phyloP scores from a whole-genome alignment of 345 rosid species.

The Arabis alpina region DNA sequence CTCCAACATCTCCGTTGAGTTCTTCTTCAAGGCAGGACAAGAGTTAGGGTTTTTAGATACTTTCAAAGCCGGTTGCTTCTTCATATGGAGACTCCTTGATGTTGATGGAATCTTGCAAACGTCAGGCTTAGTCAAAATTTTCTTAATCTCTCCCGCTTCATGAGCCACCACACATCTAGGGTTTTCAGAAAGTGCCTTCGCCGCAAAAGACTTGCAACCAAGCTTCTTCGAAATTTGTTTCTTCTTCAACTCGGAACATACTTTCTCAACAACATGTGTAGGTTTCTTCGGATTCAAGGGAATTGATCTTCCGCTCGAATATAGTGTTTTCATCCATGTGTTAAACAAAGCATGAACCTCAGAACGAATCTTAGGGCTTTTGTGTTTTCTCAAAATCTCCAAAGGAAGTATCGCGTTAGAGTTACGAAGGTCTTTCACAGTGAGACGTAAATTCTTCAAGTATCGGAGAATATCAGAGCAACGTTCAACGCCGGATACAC shows the following conservation, averaged over 20 bases:
- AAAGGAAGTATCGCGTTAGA: background rate
- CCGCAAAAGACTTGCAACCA: too few species aligned
- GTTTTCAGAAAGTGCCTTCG: too few species aligned
- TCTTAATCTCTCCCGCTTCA: too few species aligned
- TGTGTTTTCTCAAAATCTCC: background rate
- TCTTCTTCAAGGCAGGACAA: background rate
- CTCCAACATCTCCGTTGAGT: background rate
- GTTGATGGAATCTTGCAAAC: too few species aligned
- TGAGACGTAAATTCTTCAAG: slow-evolving; percentile 10
- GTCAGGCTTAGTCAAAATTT: too few species aligned
- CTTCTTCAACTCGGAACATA: too few species aligned
- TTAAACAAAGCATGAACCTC: background rate
- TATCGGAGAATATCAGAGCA: background rate
- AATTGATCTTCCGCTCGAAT: background rate
- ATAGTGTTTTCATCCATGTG: background rate
- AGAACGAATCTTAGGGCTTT: background rate
- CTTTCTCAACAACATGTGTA: too few species aligned
- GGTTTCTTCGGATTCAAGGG: too few species aligned
- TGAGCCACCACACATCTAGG: too few species aligned
- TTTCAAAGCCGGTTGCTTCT: background rate
- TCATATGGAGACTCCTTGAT: too few species aligned
- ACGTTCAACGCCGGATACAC: background rate
- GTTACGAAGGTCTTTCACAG: background rate
- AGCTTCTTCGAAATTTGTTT: too few species aligned
- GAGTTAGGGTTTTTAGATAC: background rate